Evolutionary conservation across 2,329 filamentous ascomycete genomes (phyloP), one percentile per base, ranked within the genome.

Genomic region (Fusarium aywerte): DNA sequence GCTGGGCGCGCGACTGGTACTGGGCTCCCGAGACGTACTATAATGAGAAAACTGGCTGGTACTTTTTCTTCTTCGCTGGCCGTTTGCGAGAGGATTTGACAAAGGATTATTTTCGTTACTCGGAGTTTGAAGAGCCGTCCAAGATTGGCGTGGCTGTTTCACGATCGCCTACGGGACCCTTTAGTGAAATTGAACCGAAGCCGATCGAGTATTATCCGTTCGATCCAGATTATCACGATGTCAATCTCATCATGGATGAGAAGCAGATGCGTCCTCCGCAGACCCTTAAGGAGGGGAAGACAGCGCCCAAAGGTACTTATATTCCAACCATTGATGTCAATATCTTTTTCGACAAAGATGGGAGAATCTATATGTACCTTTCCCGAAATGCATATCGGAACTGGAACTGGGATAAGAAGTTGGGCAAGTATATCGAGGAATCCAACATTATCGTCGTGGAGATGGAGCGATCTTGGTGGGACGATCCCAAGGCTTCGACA

Each of bases 291-390:
- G 39, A 75, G 20, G 76, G 76, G 1, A 42, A 66, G 20, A 73
- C 56, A 0, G 76, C 76, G 12, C 76, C 76, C 1, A 77, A 68
- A 55, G 76, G 76, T 15, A 78, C 76, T 1, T 78, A 75, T 20
- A 78, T 78, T 20, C 76, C 76, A 1, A 76, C 74, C 5, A 83
- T 84, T 9, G 83, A 84, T 51, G 78, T 81, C 0, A 81, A 84
- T 71, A 74, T 85, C n/a, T 80, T 84, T 38, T 83, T 81, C 43
- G 78, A 82, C 38, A 66, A 74, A 7, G 75, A 80, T 58, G 76
- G 74, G 4, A 71, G 69, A 7, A 68, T 75, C 13, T 81, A 83
- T 53, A 52, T 79, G 0, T 78, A 78, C 54, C 60, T 70, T 5
- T 78, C 77, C 1, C 70, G 76, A 7, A 78, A 78, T 42, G 76